These are phyloP conservation scores for Leccinellum rugosiceps DNA, from an alignment of 768 basidiomycete genomes.

Conservation along the genomic window DNA sequence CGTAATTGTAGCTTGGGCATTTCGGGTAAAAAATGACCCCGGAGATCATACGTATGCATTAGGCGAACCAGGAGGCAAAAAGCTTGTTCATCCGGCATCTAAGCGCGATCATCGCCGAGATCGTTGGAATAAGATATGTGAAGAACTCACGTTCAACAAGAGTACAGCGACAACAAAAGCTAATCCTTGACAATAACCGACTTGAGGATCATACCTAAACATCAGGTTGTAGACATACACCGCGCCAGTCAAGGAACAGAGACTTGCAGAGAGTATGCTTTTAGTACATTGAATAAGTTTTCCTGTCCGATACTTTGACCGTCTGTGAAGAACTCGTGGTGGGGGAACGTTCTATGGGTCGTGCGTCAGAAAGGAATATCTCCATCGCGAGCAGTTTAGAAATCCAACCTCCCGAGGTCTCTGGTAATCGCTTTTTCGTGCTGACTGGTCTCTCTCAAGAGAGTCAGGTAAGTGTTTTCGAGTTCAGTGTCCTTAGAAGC, in stretches of 20 bases:
- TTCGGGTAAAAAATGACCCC: constrained; percentile 97
- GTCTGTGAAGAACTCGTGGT: constrained; percentile 94
- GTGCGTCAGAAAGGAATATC: constrained; percentile 10
- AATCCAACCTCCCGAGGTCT: constrained; percentile 76
- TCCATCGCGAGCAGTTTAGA: neutral
- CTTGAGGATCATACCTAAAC: constrained; percentile 79
- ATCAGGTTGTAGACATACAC: constrained; percentile 5
- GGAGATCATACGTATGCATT: constrained; percentile 95
- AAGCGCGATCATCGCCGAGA: neutral
- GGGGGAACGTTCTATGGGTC: constrained; percentile 80
- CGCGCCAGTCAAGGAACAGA: neutral
- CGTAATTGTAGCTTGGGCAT: constrained; percentile 97
- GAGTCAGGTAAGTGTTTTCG: constrained; percentile 75
- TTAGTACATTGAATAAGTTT: constrained; percentile 95
- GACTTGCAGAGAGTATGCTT: constrained; percentile 90
- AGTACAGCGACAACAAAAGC: constrained; percentile 96
- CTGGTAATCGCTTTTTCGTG: constrained; percentile 95
- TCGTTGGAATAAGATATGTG: neutral
- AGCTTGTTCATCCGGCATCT: constrained; percentile 99
- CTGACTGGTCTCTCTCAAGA: constrained; percentile 78
- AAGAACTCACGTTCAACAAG: constrained; percentile 72
- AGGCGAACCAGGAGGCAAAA: constrained; percentile 92
- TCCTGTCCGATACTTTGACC: constrained; percentile 95
- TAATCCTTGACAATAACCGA: constrained; percentile 96
- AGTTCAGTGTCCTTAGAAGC: constrained; percentile 90